phyloP scores from a whole-genome alignment of 179 eudicot genomes.

The Spinacia oleracea region DNA sequence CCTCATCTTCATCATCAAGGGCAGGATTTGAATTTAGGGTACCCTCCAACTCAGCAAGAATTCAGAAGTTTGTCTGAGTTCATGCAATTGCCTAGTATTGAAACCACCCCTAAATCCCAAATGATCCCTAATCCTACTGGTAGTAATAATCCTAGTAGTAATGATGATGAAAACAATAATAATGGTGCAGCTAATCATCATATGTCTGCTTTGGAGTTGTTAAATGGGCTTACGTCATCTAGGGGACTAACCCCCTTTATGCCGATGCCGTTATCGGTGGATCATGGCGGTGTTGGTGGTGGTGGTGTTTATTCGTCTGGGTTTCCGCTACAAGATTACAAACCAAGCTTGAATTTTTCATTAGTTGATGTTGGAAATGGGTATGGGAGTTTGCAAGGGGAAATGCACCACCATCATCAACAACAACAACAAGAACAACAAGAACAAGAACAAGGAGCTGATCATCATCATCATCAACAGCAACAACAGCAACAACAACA shows the following conservation, averaged over 20 bases:
- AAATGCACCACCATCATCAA: conserved; percentile 1
- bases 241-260: conserved; percentile 48
- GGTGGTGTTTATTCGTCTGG: conserved; percentile 29
- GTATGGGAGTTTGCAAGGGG: conserved; percentile 20
- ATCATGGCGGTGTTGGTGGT: conserved; percentile 3
- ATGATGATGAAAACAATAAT: not conserved
- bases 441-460: not conserved
- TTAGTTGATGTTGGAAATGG: conserved; percentile 44
- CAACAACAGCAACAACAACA: not conserved
- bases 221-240: conserved; percentile 43
- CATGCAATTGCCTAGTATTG: conserved; percentile 38
- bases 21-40: conserved; percentile 49
- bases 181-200: conserved; percentile 12
- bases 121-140: not conserved
- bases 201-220: conserved; percentile 37
- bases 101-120: conserved; percentile 16
- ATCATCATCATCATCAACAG: not conserved
- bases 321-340: conserved; percentile 29
- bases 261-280: conserved; percentile 37
- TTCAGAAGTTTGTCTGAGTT: conserved; percentile 41
- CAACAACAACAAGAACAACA: not conserved
- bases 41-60: conserved; percentile 37
- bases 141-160: conserved; percentile 3
- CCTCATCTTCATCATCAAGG: conserved; percentile 30
- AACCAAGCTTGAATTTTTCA: conserved; percentile 38